Base-by-base conservation (phyloP, 2,329 filamentous ascomycete species). In the Nemania diffusa region DNA sequence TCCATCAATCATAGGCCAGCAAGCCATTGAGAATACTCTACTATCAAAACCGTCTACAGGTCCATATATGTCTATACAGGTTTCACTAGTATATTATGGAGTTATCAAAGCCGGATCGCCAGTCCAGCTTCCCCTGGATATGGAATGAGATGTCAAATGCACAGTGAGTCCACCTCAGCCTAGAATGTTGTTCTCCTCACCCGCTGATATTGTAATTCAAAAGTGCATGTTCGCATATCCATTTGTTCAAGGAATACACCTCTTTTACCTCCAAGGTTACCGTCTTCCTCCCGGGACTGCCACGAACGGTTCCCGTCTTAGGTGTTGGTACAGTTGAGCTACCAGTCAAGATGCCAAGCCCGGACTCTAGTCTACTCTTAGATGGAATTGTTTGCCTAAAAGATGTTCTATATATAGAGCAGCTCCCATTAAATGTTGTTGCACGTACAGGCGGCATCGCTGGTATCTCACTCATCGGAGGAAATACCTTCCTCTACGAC, bases 121-220 rank as follows among this genome's bases (percentile, higher is more conserved):
- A 8, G 8, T 20, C 1, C 17, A 2, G 9, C 24, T 15, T 3
- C 2, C 1, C 7, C 42, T 58, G 56, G 56, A 5, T 50, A n/a
- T 59, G 44, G 44, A 37, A 29, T 8, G 1, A 0, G 3, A 7
- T 2, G 4, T 50, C 42, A 20, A 5, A 37, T 5, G 27, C n/a
- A 50, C 44, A 59, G 57, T 59, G 24, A 37, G 57, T 29, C 27
- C n/a, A 48, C 5, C 27, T n/a, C 11, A 51, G 17, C 11, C 22
- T 11, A 7, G 8, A 37, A 37, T 11, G 34, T 32, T 15, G 5
- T 1, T 5, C 5, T 26, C 24, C 11, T 8, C 56, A 37, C 7
- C 7, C 6, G 17, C 7, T 59, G 50, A 26, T 27, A 11, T 17
- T 26, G 5, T 5, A 32, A 32, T 32, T 32, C 29, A 17, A 37